Evolutionary conservation across 164 flowering plant genomes (phyloP).

Genomic region (Stephania cephalantha): DNA sequence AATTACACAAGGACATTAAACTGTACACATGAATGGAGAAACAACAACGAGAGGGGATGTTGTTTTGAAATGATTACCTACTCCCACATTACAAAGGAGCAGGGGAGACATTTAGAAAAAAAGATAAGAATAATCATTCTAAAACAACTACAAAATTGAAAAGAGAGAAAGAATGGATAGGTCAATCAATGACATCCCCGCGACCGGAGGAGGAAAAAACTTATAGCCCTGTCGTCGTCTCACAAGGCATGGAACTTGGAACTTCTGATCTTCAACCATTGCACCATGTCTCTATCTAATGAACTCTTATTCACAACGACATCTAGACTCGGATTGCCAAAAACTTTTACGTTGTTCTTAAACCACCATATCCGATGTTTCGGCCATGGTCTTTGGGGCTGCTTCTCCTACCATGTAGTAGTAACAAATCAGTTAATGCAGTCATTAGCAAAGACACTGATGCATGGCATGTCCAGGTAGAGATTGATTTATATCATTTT

Average conservation of each 20-base stretch:
- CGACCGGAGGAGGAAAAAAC: not conserved
- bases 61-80: constrained; percentile 47
- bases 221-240: constrained; percentile 19
- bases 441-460: too few relatives aligned
- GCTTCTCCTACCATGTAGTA: constrained; percentile 60
- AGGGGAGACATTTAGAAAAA: constrained; percentile 15
- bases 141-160: constrained; percentile 21
- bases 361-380: constrained; percentile 84
- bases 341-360: constrained; percentile 37
- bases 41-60: not conserved
- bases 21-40: constrained; percentile 52
- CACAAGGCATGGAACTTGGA: constrained; percentile 61
- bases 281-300: constrained; percentile 75
- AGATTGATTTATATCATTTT: too few relatives aligned
- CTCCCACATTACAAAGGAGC: constrained; percentile 26
- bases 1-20: constrained; percentile 23
- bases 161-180: not conserved
- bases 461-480: too few relatives aligned
- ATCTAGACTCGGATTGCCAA: constrained; percentile 96
- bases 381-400: constrained; percentile 89
- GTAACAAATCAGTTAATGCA: not conserved
- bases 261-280: constrained; percentile 84
- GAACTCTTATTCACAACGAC: constrained; percentile 42
- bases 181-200: constrained; percentile 4
- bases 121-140: constrained; percentile 42